These are phyloP conservation scores for Solanum pennellii DNA, from an alignment of 257 asterid genomes.

Conservation along the genomic window DNA sequence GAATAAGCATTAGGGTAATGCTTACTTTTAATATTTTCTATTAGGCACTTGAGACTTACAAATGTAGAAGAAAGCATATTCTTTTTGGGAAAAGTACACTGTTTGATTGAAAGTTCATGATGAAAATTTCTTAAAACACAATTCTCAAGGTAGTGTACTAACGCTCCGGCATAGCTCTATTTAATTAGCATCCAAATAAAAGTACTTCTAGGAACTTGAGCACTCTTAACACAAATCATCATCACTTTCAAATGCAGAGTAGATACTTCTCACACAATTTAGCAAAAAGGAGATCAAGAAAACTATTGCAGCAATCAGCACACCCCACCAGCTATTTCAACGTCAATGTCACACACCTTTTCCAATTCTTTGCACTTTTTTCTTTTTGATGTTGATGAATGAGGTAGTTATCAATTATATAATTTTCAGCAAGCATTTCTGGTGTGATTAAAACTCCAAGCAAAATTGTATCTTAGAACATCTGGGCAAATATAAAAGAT, in stretches of 20 bases:
- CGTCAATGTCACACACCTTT: not conserved
- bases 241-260: not conserved
- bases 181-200: not conserved
- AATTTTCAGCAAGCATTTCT: not conserved
- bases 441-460: not conserved
- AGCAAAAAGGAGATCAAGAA: not conserved
- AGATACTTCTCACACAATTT: not conserved
- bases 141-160: not conserved
- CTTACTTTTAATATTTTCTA: not conserved
- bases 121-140: not conserved
- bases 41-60: not conserved
- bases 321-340: not conserved
- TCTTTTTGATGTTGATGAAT: not conserved
- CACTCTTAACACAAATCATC: not conserved
- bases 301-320: not conserved
- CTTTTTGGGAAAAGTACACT: not conserved
- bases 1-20: not conserved
- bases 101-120: not conserved
- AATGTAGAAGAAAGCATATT: not conserved
- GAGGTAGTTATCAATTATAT: not conserved
- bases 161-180: not conserved
- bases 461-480: not conserved
- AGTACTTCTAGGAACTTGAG: not conserved
- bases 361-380: not conserved
- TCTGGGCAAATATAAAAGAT: not conserved